Base-by-base conservation (phyloP, 1,139 yeast genomes). In the Pneumocystis wakefieldiae region DNA sequence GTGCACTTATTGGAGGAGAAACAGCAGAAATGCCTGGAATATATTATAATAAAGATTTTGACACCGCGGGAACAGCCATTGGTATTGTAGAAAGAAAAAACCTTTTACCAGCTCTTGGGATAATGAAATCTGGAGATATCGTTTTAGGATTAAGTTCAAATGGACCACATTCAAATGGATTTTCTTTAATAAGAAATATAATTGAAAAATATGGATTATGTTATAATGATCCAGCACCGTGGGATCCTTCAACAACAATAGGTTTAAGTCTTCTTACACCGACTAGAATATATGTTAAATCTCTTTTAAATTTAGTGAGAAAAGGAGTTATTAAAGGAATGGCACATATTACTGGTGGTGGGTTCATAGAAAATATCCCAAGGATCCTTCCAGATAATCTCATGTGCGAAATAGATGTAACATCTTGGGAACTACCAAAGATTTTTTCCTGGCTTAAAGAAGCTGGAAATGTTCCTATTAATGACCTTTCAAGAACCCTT, bases 21-120 rank as follows among this genome's bases (percentile, higher is more conserved):
- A 94, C 99, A 61, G 88, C 96, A 64, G 99, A 94, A 79, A 94
- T 94, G 99, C 99, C 99, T 57, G 98, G 98, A 69, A 89, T 94
- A 86, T 94, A 94, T 73, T 87, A 85, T 65, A 90, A 84, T 65
- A 95, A 94, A 59, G 98, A 94, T 75, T 94, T 94, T 73, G 99
- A 94, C 76, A 91, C 96, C 66, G 92, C 92, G 72, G 98, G 99
- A 75, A 92, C 98, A 58, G 94, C 97, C 62, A 91, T 94, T 62
- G 99, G 99, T 71, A 98, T 98, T n/a, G 97, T 94, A n/a, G 78
- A 81, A 69, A 87, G 86, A 71, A 76, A 78, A 67, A 81, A 82
- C 68, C 82, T 92, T 63, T 79, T 94, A 70, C 98, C 99, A 58
- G 81, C 80, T 68, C 73, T 80, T 35, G 76, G 80, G 36, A 78